Percentiles rank a stretch among this genome's conserved stretches.
These are phyloP conservation scores for Tritrichomonas musculus DNA, from an alignment of 208 protist species.

Conservation along the genomic window DNA sequence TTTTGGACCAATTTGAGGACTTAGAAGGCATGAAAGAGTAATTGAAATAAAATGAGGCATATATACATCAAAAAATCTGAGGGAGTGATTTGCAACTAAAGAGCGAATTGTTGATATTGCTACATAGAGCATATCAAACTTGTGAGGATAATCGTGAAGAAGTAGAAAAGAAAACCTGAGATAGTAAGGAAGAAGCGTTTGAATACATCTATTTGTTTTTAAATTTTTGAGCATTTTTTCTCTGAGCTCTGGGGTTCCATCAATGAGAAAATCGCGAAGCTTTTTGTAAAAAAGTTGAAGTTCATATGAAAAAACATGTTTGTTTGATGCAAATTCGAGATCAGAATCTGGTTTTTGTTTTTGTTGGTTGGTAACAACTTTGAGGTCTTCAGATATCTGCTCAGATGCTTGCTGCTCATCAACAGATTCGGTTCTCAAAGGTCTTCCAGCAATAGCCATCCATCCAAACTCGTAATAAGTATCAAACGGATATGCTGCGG, in stretches of 20 bases:
- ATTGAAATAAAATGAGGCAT: background rate
- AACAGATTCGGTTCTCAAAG: background rate
- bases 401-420: background rate
- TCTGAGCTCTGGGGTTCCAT: background rate
- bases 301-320: conserved; percentile 8
- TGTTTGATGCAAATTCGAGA: background rate
- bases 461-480: background rate
- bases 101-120: background rate
- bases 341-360: background rate
- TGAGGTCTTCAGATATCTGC: too few species aligned
- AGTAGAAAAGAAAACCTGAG: background rate
- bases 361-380: background rate
- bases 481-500: background rate
- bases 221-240: background rate
- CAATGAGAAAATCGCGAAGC: background rate
- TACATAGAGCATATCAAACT: background rate
- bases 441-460: background rate
- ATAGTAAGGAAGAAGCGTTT: conserved; percentile 16
- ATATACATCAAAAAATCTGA: background rate
- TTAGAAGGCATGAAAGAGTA: background rate
- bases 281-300: background rate
- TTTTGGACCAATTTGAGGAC: background rate
- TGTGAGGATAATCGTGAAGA: background rate
- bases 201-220: background rate
- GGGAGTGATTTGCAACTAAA: background rate